Evolutionary conservation across 208 protist species (phyloP), one percentile per base, ranked within the genome.

Genomic region (Trypanosoma lewisi): DNA sequence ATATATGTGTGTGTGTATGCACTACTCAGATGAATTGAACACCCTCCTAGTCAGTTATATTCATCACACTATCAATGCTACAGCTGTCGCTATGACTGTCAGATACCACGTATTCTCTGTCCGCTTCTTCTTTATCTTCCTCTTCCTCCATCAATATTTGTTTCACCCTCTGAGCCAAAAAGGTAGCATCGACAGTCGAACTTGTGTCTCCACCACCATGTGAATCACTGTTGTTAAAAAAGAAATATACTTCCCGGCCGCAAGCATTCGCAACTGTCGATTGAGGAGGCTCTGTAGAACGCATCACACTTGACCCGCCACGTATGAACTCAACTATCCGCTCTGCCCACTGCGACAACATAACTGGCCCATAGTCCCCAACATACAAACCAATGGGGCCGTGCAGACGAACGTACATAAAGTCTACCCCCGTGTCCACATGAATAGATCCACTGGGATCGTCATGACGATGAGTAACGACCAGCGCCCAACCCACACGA

Each of bases 141-240:
- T 42, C 16, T 27, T 33, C 51, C 21, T 54, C 31, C 37, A 23
- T 23, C 36, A 86, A 57, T 23, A 80, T 36, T 16, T 30, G 17
- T 17, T 49, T 41, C 27, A 89, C 37, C 41, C 63, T 56, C 67
- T 80, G 58, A 0, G 82, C 80, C 11, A 93, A 66, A 53, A 72
- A 89, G 5, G 80, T 83, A 17, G 85, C 85, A 49, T 93, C 85
- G 59, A 93, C 82, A 2, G 70, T 76, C 4, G 85, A 93, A 69
- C 85, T 93, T 44, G 77, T 83, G 41, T 75, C 67, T 48, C 80
- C 80, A 49, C 73, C 72, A 17, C 89, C 71, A 31, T 89, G 53
- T n/a, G 85, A 93, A 57, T 89, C 77, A 55, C 74, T 87, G 73
- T 93, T 93, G 67, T 93, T 93, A 42, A 93, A 57, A 45, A 89